Evolutionary conservation across 441 rosid genomes (phyloP).

Genomic region (Gossypium trilobum): DNA sequence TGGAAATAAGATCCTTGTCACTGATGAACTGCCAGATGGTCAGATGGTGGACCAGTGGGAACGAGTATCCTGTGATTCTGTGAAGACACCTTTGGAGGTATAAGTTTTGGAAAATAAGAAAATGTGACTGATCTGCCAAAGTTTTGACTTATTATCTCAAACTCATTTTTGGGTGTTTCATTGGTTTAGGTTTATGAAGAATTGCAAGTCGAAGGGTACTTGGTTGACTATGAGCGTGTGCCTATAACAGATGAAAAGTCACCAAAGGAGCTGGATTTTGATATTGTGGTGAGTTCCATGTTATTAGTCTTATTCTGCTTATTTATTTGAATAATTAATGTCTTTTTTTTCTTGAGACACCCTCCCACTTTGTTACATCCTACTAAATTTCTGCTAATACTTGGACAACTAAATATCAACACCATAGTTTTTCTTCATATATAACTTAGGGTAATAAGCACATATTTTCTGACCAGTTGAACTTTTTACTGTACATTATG

Average conservation of each 20-base stretch:
- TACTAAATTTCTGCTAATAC: constrained; percentile 1
- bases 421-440: no score
- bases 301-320: constrained; percentile 8
- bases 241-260: constrained; percentile 97
- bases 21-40: constrained; percentile 98
- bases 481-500: not conserved
- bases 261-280: constrained; percentile 89
- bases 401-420: not conserved
- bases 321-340: not conserved
- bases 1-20: constrained; percentile 96
- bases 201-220: constrained; percentile 81
- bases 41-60: constrained; percentile 99
- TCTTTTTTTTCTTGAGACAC: not conserved
- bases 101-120: constrained; percentile 15
- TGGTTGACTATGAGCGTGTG: constrained; percentile 89
- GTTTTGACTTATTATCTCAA: constrained; percentile 12
- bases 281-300: constrained; percentile 56
- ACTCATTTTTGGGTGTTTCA: constrained; percentile 17
- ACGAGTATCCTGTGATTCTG: constrained; percentile 77
- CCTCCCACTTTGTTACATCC: constrained; percentile 2
- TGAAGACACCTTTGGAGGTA: constrained; percentile 95
- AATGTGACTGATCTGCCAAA: constrained; percentile 5
- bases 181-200: constrained; percentile 68
- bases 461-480: no score
- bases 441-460: no score